Conservation (phyloP, 1,284 basidiomycete species). For the Marasmius sp. region DNA sequence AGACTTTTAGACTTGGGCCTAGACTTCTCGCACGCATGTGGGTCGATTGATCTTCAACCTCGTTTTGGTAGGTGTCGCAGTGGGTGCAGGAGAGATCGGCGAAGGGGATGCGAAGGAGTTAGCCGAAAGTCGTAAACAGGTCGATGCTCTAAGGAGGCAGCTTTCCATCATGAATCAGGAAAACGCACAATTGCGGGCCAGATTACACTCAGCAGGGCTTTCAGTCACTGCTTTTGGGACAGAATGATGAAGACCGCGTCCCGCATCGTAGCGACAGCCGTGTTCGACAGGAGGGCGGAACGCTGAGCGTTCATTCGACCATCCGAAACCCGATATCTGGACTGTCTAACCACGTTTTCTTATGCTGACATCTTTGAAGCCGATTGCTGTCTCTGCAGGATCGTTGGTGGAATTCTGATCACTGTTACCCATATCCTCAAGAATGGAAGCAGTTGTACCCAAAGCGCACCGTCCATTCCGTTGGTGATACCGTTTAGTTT, state of each 20-base stretch:
- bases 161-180: conserved; percentile 35
- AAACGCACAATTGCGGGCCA: conserved; percentile 35
- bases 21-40: no score
- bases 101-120: conserved; percentile 53
- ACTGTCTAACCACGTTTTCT: no score
- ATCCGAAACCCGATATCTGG: no score
- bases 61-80: conserved; percentile 56
- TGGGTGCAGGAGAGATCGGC: conserved; percentile 70
- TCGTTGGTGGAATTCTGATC: background rate
- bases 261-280: no score
- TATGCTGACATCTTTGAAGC: no score
- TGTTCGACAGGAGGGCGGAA: no score
- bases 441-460: no score
- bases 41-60: no score
- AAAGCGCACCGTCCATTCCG: no score
- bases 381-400: background rate
- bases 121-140: conserved; percentile 43
- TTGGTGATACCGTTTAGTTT: no score
- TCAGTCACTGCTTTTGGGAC: background rate
- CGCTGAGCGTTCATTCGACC: no score
- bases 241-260: background rate
- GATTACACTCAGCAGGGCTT: conserved; percentile 21
- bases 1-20: conserved; percentile 8
- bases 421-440: no score
- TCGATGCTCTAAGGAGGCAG: conserved; percentile 41